phyloP scores from a whole-genome alignment of 2,329 filamentous ascomycete genomes.

The Claviceps fusiformis region DNA sequence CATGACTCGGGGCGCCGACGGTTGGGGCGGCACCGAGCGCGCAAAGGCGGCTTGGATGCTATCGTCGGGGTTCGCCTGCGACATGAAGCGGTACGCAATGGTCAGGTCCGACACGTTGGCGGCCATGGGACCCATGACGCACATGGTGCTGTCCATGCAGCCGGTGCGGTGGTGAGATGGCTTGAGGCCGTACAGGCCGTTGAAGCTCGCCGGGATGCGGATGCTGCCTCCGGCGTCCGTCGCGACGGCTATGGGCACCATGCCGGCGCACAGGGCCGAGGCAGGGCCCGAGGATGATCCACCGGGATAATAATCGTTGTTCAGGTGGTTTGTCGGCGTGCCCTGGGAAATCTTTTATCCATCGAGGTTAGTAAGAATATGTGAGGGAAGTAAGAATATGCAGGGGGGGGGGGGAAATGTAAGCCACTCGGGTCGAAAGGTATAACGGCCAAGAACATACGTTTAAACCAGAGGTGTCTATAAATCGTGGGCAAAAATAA shows the following conservation, averaged over 20 bases:
- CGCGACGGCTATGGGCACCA: conserved; percentile 63
- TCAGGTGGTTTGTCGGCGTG: conserved; percentile 67
- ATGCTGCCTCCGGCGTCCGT: conserved; percentile 66
- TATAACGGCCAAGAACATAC: conserved; percentile 15
- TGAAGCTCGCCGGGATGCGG: conserved; percentile 61
- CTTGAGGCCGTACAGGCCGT: conserved; percentile 73
- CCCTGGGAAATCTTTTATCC: conserved; percentile 42
- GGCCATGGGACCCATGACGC: conserved; percentile 62
- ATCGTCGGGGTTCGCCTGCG: conserved; percentile 53
- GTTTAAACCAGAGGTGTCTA: conserved; percentile 75
- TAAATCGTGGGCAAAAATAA: too few relatives aligned
- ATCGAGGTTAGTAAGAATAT: conserved; percentile 21
- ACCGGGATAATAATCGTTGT: conserved; percentile 62
- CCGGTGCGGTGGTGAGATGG: conserved; percentile 59
- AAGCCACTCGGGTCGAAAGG: too few relatives aligned
- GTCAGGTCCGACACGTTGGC: conserved; percentile 65
- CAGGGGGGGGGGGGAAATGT: background rate
- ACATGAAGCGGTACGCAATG: conserved; percentile 69
- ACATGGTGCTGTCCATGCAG: conserved; percentile 37
- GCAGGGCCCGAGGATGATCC: conserved; percentile 68
- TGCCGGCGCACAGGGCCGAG: conserved; percentile 54
- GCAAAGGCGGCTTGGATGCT: conserved; percentile 49
- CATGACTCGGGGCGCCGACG: conserved; percentile 43
- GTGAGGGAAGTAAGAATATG: too few relatives aligned
- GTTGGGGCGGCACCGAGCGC: conserved; percentile 32